These are phyloP conservation scores for Dimargaris verticillata DNA, from an alignment of 192 early-diverging fungal species.

Conservation along the genomic window DNA sequence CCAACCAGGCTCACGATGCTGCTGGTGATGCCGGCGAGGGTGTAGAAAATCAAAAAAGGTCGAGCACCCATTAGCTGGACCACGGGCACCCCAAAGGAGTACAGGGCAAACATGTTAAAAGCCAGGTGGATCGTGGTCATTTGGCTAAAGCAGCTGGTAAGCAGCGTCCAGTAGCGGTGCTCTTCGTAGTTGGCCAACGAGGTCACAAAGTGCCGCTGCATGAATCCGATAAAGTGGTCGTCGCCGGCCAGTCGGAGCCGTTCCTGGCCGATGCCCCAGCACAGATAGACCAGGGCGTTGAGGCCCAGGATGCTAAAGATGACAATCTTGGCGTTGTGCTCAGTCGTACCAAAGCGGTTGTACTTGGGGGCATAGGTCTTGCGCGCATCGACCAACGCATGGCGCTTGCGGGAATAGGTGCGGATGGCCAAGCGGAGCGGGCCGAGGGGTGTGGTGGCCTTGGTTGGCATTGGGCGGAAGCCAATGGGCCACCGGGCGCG, in stretches of 20 bases:
- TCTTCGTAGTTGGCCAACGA: slow-evolving; percentile 17
- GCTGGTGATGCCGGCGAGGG: slow-evolving; percentile 17
- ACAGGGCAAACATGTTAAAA: slow-evolving; percentile 29
- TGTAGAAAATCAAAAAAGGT: slow-evolving; percentile 21
- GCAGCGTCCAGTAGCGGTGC: slow-evolving; percentile 26
- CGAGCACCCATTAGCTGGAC: slow-evolving; percentile 16
- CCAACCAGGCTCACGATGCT: slow-evolving; percentile 19
- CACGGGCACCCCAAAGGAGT: slow-evolving; percentile 23
- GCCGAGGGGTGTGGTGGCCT: too few species aligned
- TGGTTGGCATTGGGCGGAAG: too few species aligned
- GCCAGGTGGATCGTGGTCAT: slow-evolving; percentile 21
- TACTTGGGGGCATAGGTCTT: too few species aligned
- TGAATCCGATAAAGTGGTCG: slow-evolving; percentile 13
- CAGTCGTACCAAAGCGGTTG: background rate
- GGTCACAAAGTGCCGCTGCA: slow-evolving; percentile 20
- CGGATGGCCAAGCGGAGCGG: too few species aligned
- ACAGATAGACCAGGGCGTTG: slow-evolving; percentile 22
- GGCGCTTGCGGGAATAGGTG: too few species aligned
- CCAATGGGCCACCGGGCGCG: too few species aligned
- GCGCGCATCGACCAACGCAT: too few species aligned
- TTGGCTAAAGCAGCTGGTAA: slow-evolving; percentile 32
- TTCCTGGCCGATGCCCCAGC: slow-evolving; percentile 17
- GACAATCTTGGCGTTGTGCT: background rate
- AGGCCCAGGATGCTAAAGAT: slow-evolving; percentile 20
- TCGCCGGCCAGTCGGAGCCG: slow-evolving; percentile 15